phyloP scores from a whole-genome alignment of 352 stramenopile genomes.

The Globisporangium spinosum region DNA sequence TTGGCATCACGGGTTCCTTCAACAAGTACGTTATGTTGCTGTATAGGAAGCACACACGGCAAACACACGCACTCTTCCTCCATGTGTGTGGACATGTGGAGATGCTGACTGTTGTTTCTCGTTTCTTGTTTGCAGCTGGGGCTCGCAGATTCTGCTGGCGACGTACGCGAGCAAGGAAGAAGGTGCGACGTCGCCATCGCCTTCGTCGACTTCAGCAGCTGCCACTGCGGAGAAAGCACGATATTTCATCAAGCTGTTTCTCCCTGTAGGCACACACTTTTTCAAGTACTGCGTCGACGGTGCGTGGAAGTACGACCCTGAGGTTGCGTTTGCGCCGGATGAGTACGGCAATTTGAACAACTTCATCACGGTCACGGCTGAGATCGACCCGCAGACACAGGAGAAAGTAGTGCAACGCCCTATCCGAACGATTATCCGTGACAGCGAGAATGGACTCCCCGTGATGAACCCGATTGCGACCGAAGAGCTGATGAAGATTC shows the following conservation, averaged over 20 bases:
- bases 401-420: slow-evolving; percentile 50
- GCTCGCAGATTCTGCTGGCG: slow-evolving; percentile 68
- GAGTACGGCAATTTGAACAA: slow-evolving; percentile 89
- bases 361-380: slow-evolving; percentile 58
- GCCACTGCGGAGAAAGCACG: slow-evolving; percentile 1
- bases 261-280: slow-evolving; percentile 63
- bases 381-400: slow-evolving; percentile 31
- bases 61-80: no score
- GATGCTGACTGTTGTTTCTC: neutral
- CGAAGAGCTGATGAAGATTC: slow-evolving; percentile 61
- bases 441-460: slow-evolving; percentile 41
- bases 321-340: slow-evolving; percentile 75
- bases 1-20: slow-evolving; percentile 76
- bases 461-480: slow-evolving; percentile 71
- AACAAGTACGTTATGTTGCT: slow-evolving; percentile 53
- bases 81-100: slow-evolving; percentile 1
- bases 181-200: neutral
- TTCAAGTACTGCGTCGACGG: slow-evolving; percentile 82
- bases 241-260: slow-evolving; percentile 48
- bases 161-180: slow-evolving; percentile 20
- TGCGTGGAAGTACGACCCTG: slow-evolving; percentile 81
- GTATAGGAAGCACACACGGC: no score
- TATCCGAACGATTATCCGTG: slow-evolving; percentile 69
- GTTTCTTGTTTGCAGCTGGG: slow-evolving; percentile 42
- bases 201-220: no score